A percentile compares a stretch with the other conserved stretches of the same genome.
phyloP scores from a whole-genome alignment of 148 eudicot species.

The Silene uniflora region DNA sequence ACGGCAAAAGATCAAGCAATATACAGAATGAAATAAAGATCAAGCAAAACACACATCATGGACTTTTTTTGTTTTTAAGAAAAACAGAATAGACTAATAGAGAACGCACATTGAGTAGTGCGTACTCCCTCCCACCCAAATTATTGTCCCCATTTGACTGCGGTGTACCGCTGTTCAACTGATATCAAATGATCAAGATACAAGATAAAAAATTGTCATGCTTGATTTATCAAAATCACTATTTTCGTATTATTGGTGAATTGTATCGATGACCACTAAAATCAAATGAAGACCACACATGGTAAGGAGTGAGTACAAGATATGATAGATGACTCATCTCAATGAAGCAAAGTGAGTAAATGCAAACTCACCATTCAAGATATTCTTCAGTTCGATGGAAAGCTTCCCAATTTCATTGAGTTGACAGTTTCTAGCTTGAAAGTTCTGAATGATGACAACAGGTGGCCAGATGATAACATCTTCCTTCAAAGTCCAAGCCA shows the following conservation, averaged over 20 bases:
- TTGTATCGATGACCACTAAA: background rate
- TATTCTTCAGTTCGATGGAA: constrained; percentile 31
- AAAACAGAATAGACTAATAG: too few species aligned
- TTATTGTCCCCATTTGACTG: background rate
- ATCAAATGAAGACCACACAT: background rate
- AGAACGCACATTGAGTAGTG: background rate
- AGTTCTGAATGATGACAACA: constrained; percentile 48
- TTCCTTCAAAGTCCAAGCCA: constrained; percentile 36
- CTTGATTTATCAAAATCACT: background rate
- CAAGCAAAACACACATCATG: background rate
- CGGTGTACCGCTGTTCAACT: too few species aligned
- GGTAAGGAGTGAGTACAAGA: background rate
- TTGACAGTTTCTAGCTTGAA: constrained; percentile 25
- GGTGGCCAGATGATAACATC: constrained; percentile 73
- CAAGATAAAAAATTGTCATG: background rate
- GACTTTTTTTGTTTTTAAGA: background rate
- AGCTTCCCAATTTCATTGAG: constrained; percentile 32
- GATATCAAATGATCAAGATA: background rate
- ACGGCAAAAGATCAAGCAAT: constrained; percentile 23
- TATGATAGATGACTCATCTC: background rate
- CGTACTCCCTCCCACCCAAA: background rate
- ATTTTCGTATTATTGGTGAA: background rate
- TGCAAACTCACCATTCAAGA: constrained; percentile 36
- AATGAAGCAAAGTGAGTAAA: background rate
- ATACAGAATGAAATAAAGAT: background rate